A percentile compares a stretch with the other conserved stretches of the same genome.
phyloP scores from a whole-genome alignment of 176 grass and related monocot genomes.

The Juncus inflexus region DNA sequence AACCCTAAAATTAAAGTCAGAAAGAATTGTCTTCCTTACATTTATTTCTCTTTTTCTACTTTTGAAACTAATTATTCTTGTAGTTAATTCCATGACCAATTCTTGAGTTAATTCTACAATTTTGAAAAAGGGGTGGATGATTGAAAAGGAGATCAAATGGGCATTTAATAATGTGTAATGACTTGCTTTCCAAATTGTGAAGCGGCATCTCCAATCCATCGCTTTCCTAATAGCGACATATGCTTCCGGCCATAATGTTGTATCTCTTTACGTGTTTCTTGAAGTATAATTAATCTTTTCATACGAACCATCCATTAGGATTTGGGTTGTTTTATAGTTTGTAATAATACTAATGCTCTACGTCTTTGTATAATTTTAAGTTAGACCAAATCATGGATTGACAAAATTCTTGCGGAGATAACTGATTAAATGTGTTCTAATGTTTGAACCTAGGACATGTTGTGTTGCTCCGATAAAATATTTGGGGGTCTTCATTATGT shows the following conservation, averaged over 20 bases:
- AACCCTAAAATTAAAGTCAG: no score
- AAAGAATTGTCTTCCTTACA: no score
- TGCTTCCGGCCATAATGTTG: conserved; percentile 17
- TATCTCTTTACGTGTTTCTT: conserved; percentile 7
- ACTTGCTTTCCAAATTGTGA: conserved; percentile 6
- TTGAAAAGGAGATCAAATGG: conserved; percentile 24
- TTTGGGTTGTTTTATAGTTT: no score
- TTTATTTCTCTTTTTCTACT: no score
- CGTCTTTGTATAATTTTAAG: background rate
- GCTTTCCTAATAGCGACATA: conserved; percentile 20
- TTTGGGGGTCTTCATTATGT: no score
- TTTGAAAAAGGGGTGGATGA: conserved; percentile 18
- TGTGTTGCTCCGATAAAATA: no score
- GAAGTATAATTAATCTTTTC: background rate
- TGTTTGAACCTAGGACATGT: no score
- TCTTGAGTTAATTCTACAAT: no score
- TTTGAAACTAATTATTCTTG: no score
- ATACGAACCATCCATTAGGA: background rate
- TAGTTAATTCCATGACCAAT: no score
- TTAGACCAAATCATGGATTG: background rate
- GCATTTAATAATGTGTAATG: conserved; percentile 16
- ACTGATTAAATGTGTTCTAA: conserved; percentile 1
- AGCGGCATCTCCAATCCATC: conserved; percentile 13
- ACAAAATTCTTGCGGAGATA: background rate
- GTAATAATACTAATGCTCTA: no score